Base-by-base conservation (phyloP, 2,329 filamentous ascomycete species). In the Fusarium sp. region DNA sequence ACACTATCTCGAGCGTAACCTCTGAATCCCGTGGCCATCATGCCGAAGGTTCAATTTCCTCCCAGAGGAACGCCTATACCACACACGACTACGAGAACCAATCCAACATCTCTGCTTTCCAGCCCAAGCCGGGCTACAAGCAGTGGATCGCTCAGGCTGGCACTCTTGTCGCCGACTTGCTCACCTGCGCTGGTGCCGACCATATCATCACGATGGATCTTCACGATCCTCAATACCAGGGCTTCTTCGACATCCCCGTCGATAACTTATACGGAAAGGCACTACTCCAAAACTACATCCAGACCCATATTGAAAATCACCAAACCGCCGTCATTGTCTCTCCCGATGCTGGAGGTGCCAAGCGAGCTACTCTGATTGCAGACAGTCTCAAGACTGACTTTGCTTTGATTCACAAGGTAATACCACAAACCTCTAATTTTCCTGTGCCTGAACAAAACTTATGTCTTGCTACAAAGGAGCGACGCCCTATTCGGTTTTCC, bases 121-220 rank as follows among this genome's bases (percentile, higher is more conserved):
- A 93, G 78, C 90, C 93, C 21, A 94, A 95, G 78, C 93, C 94
- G 10, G 96, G 96, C 50, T 99, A 99, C 81, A 96, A 96, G 84
- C 93, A 97, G 83, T 99, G 96, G 96, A 95, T 99, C 68, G 96
- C 96, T 23, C 96, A 98, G 82, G 94, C 96, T 41, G 96, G 96
- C 63, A 98, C 94, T 29, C 87, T 99, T 59, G 92, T 99, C 48
- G 96, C 96, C 50, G 94, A 98, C 78, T 88, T 99, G 43, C 85
- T 99, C 70, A 98, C 94, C 39, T 98, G 94, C 81, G 95, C 96
- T 68, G 96, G 96, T 70, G 94, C 96, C 44, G 95, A 99, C 79
- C 96, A 98, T 80, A 91, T 97, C 78, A 98, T 98, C 78, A 98
- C 95, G 31, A 97, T 99, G 92, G 96, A 99, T 77, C 87, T 99